Evolutionary conservation across 164 flowering plant genomes (phyloP).

Genomic region (Brasenia schreberi): DNA sequence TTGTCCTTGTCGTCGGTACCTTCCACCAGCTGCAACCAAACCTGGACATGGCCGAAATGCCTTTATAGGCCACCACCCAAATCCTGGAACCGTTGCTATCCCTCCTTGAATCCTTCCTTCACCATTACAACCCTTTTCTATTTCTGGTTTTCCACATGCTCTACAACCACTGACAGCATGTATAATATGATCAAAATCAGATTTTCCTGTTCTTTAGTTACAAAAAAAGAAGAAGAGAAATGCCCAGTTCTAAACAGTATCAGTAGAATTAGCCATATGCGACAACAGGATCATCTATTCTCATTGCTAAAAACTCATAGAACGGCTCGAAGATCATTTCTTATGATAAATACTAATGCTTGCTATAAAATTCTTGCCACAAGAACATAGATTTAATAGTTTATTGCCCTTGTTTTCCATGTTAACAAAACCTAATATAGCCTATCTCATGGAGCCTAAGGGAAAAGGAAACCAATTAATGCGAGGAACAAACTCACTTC

Average conservation of each 20-base stretch:
- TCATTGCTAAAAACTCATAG: not conserved
- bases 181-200: conserved; percentile 1
- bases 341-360: not conserved
- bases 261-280: not conserved
- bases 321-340: not conserved
- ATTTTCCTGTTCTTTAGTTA: not conserved
- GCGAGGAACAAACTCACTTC: no score
- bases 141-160: conserved; percentile 64
- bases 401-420: not conserved
- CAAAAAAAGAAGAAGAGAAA: not conserved
- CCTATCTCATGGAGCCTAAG: no score
- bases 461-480: no score
- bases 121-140: conserved; percentile 90
- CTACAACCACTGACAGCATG: conserved; percentile 43
- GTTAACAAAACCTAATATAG: no score
- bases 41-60: conserved; percentile 93
- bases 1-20: conserved; percentile 74
- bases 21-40: conserved; percentile 78
- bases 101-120: conserved; percentile 99
- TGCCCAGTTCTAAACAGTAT: no score
- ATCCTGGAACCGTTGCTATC: conserved; percentile 85
- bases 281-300: not conserved
- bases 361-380: not conserved
- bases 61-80: conserved; percentile 99
- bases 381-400: no score